Base-by-base conservation (phyloP, 169 alveolate species). In the Babesia bigemina region DNA sequence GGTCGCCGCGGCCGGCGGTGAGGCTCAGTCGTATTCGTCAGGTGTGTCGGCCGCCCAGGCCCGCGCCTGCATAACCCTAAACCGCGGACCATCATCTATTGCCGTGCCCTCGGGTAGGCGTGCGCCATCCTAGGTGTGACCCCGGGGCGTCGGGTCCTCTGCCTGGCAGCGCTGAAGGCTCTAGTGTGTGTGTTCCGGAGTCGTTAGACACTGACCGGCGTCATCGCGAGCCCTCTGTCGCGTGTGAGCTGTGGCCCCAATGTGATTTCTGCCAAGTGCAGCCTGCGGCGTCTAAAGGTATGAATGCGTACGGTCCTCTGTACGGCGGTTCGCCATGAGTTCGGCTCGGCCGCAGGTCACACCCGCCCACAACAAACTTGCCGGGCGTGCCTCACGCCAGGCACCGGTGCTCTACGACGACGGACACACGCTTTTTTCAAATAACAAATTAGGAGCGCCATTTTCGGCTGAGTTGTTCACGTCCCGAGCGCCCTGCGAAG, bases 271-370 rank as follows among this genome's bases (percentile, higher is more conserved):
- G 71, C 75, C 21, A 22, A 48, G 26, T 14, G 59, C 57, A 36
- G 65, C 21, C 56, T 67, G 74, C 77, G 82, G 84, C 72, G 87
- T 79, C 87, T 21, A 79, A 79, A 70, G 87, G 87, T 61, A 72
- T 62, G 70, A 57, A 55, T 48, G 56, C 67, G 29, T 22, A 13
- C 50, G 39, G 28, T 29, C 19, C 24, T 26, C 33, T 4, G 21
- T 42, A 47, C 26, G 76, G n/a, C 57, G 39, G 71, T 71, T 71
- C 75, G 81, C 87, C 78, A 70, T 52, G 87, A 79, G 87, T 79
- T 79, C 87, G 87, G 87, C 87, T 79, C 87, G 87, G 87, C 84
- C 82, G 77, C 74, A 79, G 13, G 52, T 53, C 74, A 67, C 84
- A 79, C 58, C 33, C 33, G n/a, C n/a, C 63, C 70, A 63, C 62